phyloP scores from a whole-genome alignment of 2,329 filamentous ascomycete species.

The Fusarium paranaense region DNA sequence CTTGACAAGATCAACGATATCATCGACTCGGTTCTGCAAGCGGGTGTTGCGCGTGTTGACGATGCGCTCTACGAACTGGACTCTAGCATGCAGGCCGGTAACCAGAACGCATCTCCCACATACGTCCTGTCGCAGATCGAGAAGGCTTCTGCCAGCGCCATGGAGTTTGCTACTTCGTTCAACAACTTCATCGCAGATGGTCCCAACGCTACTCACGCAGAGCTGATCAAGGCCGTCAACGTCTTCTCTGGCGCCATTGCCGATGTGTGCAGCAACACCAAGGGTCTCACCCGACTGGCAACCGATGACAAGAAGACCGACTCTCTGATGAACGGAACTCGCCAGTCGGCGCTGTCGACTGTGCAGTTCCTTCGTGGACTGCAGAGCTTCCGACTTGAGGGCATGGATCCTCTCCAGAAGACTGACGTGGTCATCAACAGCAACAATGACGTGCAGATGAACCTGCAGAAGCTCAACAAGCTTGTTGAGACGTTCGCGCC shows the following conservation, averaged over 20 bases:
- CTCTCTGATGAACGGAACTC: constrained; percentile 82
- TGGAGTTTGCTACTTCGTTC: constrained; percentile 97
- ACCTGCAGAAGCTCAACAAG: constrained; percentile 93
- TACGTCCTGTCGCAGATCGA: constrained; percentile 98
- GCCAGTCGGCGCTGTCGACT: constrained; percentile 85
- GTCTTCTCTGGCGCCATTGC: constrained; percentile 90
- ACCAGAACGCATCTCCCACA: constrained; percentile 94
- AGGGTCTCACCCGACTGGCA: constrained; percentile 91
- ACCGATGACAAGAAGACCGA: constrained; percentile 96
- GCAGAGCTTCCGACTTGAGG: constrained; percentile 93
- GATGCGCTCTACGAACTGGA: constrained; percentile 97
- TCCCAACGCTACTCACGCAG: constrained; percentile 87
- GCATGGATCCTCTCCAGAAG: constrained; percentile 90
- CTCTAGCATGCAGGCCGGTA: constrained; percentile 97
- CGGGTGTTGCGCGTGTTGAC: constrained; percentile 92
- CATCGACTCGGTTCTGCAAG: constrained; percentile 95
- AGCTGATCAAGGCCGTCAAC: constrained; percentile 93
- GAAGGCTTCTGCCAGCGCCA: constrained; percentile 92
- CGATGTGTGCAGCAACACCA: constrained; percentile 95
- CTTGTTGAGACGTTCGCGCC: constrained; percentile 92
- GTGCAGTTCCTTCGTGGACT: constrained; percentile 96
- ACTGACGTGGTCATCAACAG: constrained; percentile 97
- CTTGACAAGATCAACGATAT: constrained; percentile 96
- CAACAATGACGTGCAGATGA: constrained; percentile 95
- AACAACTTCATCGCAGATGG: constrained; percentile 99